Evolutionary conservation across 1,139 yeast species (phyloP).

Genomic region (Saccharomyces hybrid): DNA sequence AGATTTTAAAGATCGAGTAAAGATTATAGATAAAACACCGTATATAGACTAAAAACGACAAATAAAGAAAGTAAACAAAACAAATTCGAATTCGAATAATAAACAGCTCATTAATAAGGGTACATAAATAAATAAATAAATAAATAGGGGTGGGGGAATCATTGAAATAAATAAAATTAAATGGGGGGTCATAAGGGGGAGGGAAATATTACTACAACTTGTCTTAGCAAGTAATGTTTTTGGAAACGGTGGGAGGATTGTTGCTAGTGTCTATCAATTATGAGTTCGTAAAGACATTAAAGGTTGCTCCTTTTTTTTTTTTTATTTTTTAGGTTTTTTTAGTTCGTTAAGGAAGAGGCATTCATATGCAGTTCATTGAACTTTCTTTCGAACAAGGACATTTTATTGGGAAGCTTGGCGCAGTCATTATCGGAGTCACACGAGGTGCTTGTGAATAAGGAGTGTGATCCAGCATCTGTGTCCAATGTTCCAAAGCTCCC

Average conservation of each 20-base stretch:
- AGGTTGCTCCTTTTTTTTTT: too few relatives aligned
- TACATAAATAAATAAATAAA: too few relatives aligned
- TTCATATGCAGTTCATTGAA: background rate
- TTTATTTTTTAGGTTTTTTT: background rate
- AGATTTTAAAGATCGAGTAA: constrained; percentile 1
- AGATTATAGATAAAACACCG: background rate
- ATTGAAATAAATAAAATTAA: background rate
- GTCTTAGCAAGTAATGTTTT: background rate
- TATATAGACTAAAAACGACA: background rate
- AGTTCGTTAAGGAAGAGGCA: background rate
- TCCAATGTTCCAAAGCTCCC: background rate
- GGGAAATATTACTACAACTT: background rate
- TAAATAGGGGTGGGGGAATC: background rate
- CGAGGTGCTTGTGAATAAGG: background rate
- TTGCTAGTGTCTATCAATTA: background rate
- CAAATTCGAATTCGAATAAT: background rate
- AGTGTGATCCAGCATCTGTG: background rate
- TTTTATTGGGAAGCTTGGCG: background rate
- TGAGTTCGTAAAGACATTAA: background rate
- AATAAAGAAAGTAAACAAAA: background rate
- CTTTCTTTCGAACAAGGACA: background rate
- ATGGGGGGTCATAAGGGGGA: background rate
- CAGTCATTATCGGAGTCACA: background rate
- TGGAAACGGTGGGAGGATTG: background rate
- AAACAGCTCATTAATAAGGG: background rate